These are phyloP conservation scores for Nigrograna mackinnonii DNA, from an alignment of 2,329 filamentous ascomycete species.

Conservation along the genomic window DNA sequence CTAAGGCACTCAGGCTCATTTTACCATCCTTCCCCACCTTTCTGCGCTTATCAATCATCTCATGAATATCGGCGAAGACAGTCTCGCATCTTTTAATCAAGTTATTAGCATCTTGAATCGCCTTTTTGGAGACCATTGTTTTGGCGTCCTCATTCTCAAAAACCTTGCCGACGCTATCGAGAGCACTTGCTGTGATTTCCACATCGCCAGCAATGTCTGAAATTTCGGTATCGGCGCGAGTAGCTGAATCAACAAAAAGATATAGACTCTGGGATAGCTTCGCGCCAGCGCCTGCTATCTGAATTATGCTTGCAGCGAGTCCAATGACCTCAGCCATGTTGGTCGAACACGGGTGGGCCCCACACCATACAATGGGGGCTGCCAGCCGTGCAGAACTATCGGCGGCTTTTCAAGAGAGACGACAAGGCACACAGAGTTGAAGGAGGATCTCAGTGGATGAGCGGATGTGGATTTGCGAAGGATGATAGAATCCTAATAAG, in stretches of 20 bases:
- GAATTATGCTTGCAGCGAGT: slow-evolving; percentile 26
- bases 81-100: slow-evolving; percentile 27
- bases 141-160: slow-evolving; percentile 18
- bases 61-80: slow-evolving; percentile 27
- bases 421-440: too few species aligned
- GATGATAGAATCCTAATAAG: too few species aligned
- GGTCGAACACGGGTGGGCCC: too few species aligned
- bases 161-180: slow-evolving; percentile 23
- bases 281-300: slow-evolving; percentile 24
- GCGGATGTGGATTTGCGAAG: too few species aligned
- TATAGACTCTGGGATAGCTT: slow-evolving; percentile 27
- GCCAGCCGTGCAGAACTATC: too few species aligned
- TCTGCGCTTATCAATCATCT: slow-evolving; percentile 22
- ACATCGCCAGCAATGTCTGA: slow-evolving; percentile 27
- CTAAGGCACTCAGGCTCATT: slow-evolving; percentile 15
- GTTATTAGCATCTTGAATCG: slow-evolving; percentile 22
- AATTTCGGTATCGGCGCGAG: slow-evolving; percentile 25
- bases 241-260: slow-evolving; percentile 20
- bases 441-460: too few species aligned
- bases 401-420: too few species aligned
- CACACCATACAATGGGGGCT: too few species aligned
- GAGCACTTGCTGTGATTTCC: slow-evolving; percentile 24
- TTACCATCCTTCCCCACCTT: slow-evolving; percentile 18
- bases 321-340: slow-evolving; percentile 27
- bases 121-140: slow-evolving; percentile 20